Evolutionary conservation across 768 basidiomycete species (phyloP), one percentile per base, ranked within the genome.

Genomic region (Grammothele lineata): DNA sequence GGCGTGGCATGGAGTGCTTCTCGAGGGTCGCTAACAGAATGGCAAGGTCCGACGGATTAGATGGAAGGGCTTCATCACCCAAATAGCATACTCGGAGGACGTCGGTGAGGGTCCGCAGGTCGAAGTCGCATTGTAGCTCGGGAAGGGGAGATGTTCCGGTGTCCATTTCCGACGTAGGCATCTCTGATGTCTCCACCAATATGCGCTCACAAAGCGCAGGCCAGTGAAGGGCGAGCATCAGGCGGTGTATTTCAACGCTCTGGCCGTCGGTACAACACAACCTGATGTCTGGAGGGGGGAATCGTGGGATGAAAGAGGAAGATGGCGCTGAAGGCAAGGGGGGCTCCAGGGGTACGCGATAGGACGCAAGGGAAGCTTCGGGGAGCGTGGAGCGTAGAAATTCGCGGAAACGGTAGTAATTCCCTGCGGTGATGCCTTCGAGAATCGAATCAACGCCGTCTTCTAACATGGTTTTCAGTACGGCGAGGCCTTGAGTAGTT

Each of bases 331-430:
- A 17, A 23, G 34, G 10, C n/a, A 10, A 17, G 43, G 3, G 15
- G 23, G 3, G 43, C 7, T 17, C n/a, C 38, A 25, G n/a, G 5
- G 24, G 9, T 1, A 15, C 5, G 23, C 23, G n/a, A 15, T 11
- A 36, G 22, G 7, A 26, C 6, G 24, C 10, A 39, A 18, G 14
- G 22, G 14, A 10, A 11, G 17, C 19, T 14, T n/a, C n/a, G n/a
- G n/a, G n/a, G n/a, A n/a, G n/a, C n/a, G n/a, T 39, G 17, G 4
- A 1, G 8, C 33, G 42, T 4, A 47, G n/a, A 21, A n/a, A 47
- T 12, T 35, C 21, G 27, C 15, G 22, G 30, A 48, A 35, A n/a
- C 47, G 40, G 24, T 18, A 37, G 40, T 48, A 48, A n/a, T 42
- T 11, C 3, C 47, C 47, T 5, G 47, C 47, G 12, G n/a, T 37